phyloP scores from a whole-genome alignment of 345 rosid genomes.

The Eutrema japonicum region DNA sequence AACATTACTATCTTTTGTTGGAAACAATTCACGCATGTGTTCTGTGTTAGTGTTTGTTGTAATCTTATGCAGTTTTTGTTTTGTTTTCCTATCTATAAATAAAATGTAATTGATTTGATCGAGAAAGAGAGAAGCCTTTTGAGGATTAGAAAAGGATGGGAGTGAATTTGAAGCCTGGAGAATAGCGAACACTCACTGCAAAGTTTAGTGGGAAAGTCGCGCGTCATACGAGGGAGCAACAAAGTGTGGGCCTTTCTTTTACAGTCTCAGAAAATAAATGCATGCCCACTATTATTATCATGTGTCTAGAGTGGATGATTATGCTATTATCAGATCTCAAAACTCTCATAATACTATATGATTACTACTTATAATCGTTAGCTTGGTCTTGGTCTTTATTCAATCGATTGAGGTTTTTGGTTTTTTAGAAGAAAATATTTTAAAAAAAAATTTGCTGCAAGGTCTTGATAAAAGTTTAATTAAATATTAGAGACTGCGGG shows the following conservation, averaged over 20 bases:
- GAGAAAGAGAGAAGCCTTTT: constrained; percentile 42
- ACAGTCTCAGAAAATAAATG: constrained; percentile 28
- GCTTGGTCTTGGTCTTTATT: not conserved
- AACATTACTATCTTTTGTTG: not conserved
- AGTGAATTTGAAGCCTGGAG: constrained; percentile 40
- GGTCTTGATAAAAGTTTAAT: not conserved
- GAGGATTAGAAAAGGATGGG: constrained; percentile 36
- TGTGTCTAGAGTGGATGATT: constrained; percentile 4
- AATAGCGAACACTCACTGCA: constrained; percentile 42
- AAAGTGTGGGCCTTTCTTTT: constrained; percentile 41
- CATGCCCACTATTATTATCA: constrained; percentile 24
- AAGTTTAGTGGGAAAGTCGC: constrained; percentile 42
- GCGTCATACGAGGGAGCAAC: constrained; percentile 43
- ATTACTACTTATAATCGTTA: not conserved
- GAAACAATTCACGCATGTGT: constrained; percentile 41
- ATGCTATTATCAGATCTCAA: not conserved
- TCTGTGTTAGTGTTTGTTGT: constrained; percentile 33
- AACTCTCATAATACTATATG: constrained; percentile 5
- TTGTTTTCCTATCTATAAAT: not conserved
- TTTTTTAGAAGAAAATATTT: no score
- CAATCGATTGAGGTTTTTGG: not conserved
- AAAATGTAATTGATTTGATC: not conserved
- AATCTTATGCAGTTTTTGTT: constrained; percentile 1
- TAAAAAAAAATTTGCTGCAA: no score
- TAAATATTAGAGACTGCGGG: constrained; percentile 12